Evolutionary conservation across 768 basidiomycete species (phyloP).

Genomic region (Leccinum variicolor): DNA sequence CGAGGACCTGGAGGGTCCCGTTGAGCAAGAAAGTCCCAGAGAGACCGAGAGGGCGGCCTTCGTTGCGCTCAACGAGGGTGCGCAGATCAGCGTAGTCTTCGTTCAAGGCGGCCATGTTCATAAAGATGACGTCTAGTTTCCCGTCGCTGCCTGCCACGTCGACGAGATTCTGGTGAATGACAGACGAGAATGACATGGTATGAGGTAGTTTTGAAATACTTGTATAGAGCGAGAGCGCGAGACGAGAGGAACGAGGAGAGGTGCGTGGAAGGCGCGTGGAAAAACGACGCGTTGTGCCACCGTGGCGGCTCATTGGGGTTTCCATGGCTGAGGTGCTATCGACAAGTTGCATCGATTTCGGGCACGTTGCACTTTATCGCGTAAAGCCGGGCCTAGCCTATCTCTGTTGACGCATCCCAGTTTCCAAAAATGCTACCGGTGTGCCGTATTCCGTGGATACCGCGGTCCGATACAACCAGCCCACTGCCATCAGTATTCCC

Average conservation of each 20-base stretch:
- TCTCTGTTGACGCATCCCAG: neutral
- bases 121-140: conserved; percentile 12
- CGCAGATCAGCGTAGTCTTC: conserved; percentile 20
- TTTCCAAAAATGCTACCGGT: neutral
- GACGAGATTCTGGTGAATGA: conserved; percentile 28
- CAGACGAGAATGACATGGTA: conserved; percentile 2
- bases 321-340: too few species aligned
- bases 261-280: conserved; percentile 3
- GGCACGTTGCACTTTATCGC: too few species aligned
- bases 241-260: neutral
- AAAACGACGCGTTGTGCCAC: neutral
- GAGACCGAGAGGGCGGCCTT: conserved; percentile 32
- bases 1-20: conserved; percentile 27
- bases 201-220: neutral
- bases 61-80: conserved; percentile 28
- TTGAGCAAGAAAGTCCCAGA: conserved; percentile 21
- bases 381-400: neutral
- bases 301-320: neutral
- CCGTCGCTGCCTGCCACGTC: conserved; percentile 21
- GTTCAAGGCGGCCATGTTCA: conserved; percentile 21
- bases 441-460: neutral
- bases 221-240: conserved; percentile 3
- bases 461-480: neutral
- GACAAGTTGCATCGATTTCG: neutral
- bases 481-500: neutral